phyloP scores from a whole-genome alignment of 2,329 filamentous ascomycete genomes.

The Thyridium curvatum region DNA sequence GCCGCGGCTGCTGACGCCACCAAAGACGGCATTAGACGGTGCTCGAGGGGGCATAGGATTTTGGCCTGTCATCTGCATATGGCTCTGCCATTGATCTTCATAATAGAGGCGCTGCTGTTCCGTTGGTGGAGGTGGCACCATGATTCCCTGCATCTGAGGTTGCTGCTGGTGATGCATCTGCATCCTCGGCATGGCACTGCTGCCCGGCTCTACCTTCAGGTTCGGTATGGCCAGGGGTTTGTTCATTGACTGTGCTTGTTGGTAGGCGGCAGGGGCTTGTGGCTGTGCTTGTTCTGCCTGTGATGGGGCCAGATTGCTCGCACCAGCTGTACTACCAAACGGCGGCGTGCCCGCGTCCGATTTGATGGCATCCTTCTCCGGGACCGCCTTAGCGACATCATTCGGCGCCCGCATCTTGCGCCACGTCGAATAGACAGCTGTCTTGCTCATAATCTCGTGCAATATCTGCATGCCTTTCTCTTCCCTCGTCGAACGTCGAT shows the following conservation, averaged over 20 bases:
- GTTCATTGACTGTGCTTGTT: conserved; percentile 2
- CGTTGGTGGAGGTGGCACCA: too few relatives aligned
- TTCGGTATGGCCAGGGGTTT: conserved; percentile 4
- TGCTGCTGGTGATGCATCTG: conserved; percentile 1
- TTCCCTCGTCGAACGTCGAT: conserved; percentile 40
- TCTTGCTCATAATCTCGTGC: conserved; percentile 54
- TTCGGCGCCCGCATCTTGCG: conserved; percentile 50
- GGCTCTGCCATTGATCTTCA: not conserved
- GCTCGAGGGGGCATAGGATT: too few relatives aligned
- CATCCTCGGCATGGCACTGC: conserved; percentile 1
- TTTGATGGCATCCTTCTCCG: conserved; percentile 26
- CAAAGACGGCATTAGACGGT: too few relatives aligned
- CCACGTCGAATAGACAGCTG: conserved; percentile 51
- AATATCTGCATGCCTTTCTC: conserved; percentile 57
- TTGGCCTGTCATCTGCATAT: conserved; percentile 2
- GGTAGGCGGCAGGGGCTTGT: conserved; percentile 1
- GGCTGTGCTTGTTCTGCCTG: not conserved
- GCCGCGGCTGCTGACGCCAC: too few relatives aligned
- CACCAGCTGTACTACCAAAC: too few relatives aligned
- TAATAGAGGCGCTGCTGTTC: too few relatives aligned
- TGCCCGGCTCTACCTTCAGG: conserved; percentile 10
- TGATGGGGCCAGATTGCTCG: not conserved
- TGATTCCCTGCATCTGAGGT: conserved; percentile 2
- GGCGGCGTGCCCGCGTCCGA: conserved; percentile 8
- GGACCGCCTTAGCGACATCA: conserved; percentile 30